A percentile compares a stretch with the other conserved stretches of the same genome.
Conservation (phyloP, 1,284 basidiomycete species). For the Chiua sp. region DNA sequence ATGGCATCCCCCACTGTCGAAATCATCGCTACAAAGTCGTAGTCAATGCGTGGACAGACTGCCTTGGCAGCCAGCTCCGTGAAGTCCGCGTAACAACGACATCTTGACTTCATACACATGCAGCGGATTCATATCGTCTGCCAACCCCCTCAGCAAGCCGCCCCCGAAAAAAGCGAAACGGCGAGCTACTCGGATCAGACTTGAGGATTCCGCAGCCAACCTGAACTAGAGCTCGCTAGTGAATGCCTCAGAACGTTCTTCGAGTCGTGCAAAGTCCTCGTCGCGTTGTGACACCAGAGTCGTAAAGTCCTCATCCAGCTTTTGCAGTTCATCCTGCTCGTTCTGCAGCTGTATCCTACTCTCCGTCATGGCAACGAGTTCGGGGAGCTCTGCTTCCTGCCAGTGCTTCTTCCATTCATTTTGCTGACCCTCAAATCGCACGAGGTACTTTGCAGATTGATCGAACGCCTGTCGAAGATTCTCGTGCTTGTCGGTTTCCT, state of each 20-base stretch:
- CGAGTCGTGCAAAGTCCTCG: conserved; percentile 78
- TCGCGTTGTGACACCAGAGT: conserved; percentile 77
- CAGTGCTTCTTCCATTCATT: conserved; percentile 67
- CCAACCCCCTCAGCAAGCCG: too few species aligned
- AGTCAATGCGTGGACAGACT: too few species aligned
- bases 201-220: conserved; percentile 69
- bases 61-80: too few species aligned
- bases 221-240: conserved; percentile 79
- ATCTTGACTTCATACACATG: too few species aligned
- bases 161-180: too few species aligned
- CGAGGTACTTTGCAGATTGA: conserved; percentile 83
- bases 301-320: conserved; percentile 75
- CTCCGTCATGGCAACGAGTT: conserved; percentile 62
- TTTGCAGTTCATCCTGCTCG: conserved; percentile 66
- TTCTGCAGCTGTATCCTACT: conserved; percentile 58
- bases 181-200: too few species aligned
- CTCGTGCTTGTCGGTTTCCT: conserved; percentile 78
- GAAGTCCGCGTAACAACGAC: too few species aligned
- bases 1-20: too few species aligned
- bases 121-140: too few species aligned
- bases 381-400: conserved; percentile 64
- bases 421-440: conserved; percentile 79
- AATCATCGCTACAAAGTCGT: too few species aligned
- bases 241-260: conserved; percentile 76
- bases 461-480: conserved; percentile 77